Base-by-base conservation (phyloP, 2,329 filamentous ascomycete species). In the Penicillium sp. region DNA sequence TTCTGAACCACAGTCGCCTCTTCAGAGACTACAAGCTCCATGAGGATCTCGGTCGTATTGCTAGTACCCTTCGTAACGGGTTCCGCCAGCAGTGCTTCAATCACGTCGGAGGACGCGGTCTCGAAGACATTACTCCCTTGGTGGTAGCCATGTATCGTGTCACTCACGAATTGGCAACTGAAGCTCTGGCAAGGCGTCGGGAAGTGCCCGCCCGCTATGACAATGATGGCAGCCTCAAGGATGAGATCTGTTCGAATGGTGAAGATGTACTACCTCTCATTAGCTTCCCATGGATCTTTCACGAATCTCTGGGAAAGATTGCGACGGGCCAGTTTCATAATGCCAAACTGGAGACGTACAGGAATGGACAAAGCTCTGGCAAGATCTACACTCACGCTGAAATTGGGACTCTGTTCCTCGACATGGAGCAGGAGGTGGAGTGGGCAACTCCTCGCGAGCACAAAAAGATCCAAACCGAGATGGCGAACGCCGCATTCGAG, bases 241-340 rank as follows among this genome's bases (percentile, higher is more conserved):
- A 52, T 4, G 54, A 63, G n/a, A 44, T 48, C 27, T 53, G 47
- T 6, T 45, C 46, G 5, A 42, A 52, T 9, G 49, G 51, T 24
- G 54, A 45, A 22, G 35, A 51, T 24, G 58, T 57, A 27, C 73
- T 91, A 79, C 92, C 94, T 0, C 76, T 97, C 8, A 94, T 96
- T 62, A 94, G 87, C 53, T 97, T 96, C 62, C 92, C 94, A 0
- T 99, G 94, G 94, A 76, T 97, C 2, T 95, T 97, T 57, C 79
- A 85, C 11, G 79, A 81, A 40, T 81, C 90, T 53, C 76, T 95
- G 4, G 86, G 87, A 1, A 79, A 79, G 43, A 85, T 95, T 61
- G 88, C 87, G 1, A 82, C 73, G 24, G 70, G 69, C 1, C 61
- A 63, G 27, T 69, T 60, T 47, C 65, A 70, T 14, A 27, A 38